Base-by-base conservation (phyloP, 164 flowering plant genomes). In the Cinnamomum chago region DNA sequence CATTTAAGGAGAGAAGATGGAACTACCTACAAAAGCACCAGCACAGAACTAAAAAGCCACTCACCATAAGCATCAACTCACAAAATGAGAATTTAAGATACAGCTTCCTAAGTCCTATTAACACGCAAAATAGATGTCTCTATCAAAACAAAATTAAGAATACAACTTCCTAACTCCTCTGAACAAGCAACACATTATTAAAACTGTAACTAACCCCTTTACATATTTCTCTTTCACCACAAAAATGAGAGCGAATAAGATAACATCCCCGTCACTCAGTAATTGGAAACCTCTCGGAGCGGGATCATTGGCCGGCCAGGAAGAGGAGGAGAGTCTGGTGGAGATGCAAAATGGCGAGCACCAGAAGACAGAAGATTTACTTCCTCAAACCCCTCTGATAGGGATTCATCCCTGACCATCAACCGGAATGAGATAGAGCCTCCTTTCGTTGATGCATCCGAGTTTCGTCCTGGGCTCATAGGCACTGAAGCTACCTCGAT, bases 401-500 rank as follows among this genome's bases (percentile, higher is more conserved):
- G 77, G 18, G 81, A 64, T 30, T 83, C 92, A 50, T 85, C 93
- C 74, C 76, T 90, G 65, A 80, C 82, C 84, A 79, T 81, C 14
- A 90, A 80, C 23, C 97, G 83, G 75, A 93, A 92, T 78, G 97
- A 93, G 72, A 93, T 88, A 0, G 98, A 93, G 67, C 95, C 98
- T 28, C 88, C 85, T 81, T 89, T 89, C 7, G 86, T 80, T 58
- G 97, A 91, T 33, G 85, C 84, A 79, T 89, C 91, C 3, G 93
- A 88, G 74, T 81, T 83, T 77, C 92, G 86, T 60, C 81, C 88
- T 5, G 79, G 77, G 79, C 93, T 88, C 5, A 77, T 66, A 40
- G 75, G 35, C 0, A 30, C 77, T 7, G 77, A 73, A 55, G 86
- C 83, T 70, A 72, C 88, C 73, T 82, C 92, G 27, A 72, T 73